Evolutionary conservation across 2,329 filamentous ascomycete species (phyloP).

Genomic region (Aspergillus alliaceus): DNA sequence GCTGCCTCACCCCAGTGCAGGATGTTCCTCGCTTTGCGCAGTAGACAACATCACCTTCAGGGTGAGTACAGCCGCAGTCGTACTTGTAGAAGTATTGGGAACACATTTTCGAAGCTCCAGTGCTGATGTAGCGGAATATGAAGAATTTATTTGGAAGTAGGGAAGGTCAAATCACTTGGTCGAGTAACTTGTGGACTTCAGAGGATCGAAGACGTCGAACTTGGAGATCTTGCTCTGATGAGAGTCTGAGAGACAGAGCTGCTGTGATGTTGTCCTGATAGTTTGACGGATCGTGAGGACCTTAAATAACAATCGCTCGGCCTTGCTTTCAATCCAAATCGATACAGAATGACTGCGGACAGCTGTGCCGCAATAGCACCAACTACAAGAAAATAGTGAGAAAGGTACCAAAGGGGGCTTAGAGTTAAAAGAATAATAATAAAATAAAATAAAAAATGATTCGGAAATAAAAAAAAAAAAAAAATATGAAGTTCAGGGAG

Average conservation of each 20-base stretch:
- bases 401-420: neutral
- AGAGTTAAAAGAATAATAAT: slow-evolving; percentile 9
- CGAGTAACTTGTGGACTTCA: neutral
- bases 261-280: slow-evolving; percentile 15
- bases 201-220: neutral
- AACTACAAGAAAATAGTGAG: slow-evolving; percentile 13
- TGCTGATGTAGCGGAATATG: neutral
- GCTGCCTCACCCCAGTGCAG: slow-evolving; percentile 33
- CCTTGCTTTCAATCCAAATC: slow-evolving; percentile 14
- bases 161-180: neutral
- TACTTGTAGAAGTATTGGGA: slow-evolving; percentile 38
- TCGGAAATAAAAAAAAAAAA: slow-evolving; percentile 8
- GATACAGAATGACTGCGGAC: slow-evolving; percentile 20
- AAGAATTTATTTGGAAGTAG: neutral
- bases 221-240: neutral
- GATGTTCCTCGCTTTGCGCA: slow-evolving; percentile 35
- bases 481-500: neutral
- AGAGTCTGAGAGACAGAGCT: slow-evolving; percentile 2
- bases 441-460: slow-evolving; percentile 9
- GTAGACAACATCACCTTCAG: slow-evolving; percentile 34
- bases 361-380: slow-evolving; percentile 23
- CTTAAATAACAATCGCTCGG: slow-evolving; percentile 22
- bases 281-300: slow-evolving; percentile 17
- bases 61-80: slow-evolving; percentile 37
- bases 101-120: slow-evolving; percentile 29